These are phyloP conservation scores for Alternaria brassicicola DNA, from an alignment of 2,329 filamentous ascomycete species.

Conservation along the genomic window DNA sequence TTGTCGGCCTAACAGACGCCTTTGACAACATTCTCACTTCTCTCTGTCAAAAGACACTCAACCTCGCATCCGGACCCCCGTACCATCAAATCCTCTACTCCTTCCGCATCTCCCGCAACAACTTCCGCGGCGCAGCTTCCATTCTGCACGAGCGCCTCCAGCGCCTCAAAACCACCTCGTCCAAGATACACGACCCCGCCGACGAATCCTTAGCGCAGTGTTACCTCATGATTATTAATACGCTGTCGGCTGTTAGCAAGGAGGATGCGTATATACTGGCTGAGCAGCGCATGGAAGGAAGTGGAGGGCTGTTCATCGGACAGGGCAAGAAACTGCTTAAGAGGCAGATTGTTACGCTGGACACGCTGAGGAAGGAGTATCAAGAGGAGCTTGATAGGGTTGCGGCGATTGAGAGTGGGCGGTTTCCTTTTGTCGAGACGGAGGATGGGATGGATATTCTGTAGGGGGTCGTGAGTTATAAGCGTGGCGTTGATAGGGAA, in stretches of 20 bases:
- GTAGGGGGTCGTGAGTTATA: conserved; percentile 19
- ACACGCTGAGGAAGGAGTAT: conserved; percentile 86
- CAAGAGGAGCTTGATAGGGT: conserved; percentile 88
- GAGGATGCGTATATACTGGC: conserved; percentile 82
- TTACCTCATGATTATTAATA: conserved; percentile 92
- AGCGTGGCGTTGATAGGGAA: background rate
- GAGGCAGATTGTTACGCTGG: conserved; percentile 81
- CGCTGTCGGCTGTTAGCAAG: conserved; percentile 81
- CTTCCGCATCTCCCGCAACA: conserved; percentile 81
- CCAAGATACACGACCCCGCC: conserved; percentile 51
- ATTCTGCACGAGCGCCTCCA: conserved; percentile 63
- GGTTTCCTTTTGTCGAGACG: conserved; percentile 73
- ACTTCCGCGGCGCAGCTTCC: conserved; percentile 79
- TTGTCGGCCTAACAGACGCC: conserved; percentile 75
- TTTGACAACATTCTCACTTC: conserved; percentile 80
- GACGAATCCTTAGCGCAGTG: conserved; percentile 69
- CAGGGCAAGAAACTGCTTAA: conserved; percentile 55
- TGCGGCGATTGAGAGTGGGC: conserved; percentile 83
- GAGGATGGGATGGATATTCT: conserved; percentile 47
- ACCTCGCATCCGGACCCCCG: conserved; percentile 66
- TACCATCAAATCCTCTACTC: conserved; percentile 91
- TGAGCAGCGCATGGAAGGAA: conserved; percentile 55
- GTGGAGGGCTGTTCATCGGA: conserved; percentile 20
- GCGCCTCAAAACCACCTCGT: conserved; percentile 53
- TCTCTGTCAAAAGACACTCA: conserved; percentile 71